These are phyloP conservation scores for Pythium brachiatum DNA, from an alignment of 352 stramenopile genomes.

Conservation along the genomic window DNA sequence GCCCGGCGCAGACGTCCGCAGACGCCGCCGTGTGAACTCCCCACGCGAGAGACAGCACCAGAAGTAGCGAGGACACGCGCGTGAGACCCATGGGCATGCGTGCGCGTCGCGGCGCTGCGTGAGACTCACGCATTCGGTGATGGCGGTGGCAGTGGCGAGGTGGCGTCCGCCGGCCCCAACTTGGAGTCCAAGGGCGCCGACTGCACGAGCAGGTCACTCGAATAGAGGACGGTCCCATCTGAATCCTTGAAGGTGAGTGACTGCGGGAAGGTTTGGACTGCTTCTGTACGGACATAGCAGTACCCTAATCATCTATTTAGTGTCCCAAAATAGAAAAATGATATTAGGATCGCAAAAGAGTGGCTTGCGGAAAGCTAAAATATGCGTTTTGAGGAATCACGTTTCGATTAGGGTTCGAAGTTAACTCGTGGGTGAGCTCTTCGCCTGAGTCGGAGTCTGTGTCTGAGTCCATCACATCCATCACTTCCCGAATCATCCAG, in stretches of 20 bases:
- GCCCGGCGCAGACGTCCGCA: conserved; percentile 3
- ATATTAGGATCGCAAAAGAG: no score
- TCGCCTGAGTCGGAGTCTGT: neutral
- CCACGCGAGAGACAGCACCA: neutral
- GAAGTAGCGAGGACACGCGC: neutral
- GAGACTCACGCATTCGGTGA: neutral
- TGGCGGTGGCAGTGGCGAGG: neutral
- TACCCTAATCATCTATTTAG: neutral
- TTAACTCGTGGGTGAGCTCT: neutral
- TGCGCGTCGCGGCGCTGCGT: neutral
- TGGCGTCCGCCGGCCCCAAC: no score
- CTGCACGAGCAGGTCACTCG: neutral
- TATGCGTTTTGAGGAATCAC: no score
- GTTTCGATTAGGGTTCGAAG: neutral
- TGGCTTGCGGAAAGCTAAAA: no score
- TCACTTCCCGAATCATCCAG: no score
- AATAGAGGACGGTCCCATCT: neutral
- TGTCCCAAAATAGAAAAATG: no score
- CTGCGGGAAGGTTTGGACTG: neutral
- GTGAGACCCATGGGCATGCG: neutral
- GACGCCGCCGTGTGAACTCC: neutral
- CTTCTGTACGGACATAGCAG: neutral
- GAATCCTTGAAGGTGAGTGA: neutral
- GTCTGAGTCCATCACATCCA: neutral
- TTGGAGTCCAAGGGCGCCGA: no score